phyloP scores from a whole-genome alignment of 163 green algal genomes.

The Scenedesmus sp. region DNA sequence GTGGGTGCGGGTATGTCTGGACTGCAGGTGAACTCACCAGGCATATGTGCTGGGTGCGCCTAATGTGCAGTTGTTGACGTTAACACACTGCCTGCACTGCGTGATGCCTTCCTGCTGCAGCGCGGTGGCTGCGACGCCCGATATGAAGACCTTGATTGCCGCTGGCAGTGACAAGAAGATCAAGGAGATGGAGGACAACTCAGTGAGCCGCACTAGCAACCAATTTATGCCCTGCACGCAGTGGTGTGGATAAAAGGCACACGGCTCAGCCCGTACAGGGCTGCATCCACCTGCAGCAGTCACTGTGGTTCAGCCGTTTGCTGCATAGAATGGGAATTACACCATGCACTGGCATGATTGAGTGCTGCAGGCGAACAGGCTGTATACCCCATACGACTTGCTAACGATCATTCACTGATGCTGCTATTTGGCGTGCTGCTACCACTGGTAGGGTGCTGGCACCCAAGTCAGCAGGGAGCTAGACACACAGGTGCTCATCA shows the following conservation, averaged over 20 bases:
- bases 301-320: no score
- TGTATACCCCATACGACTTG: neutral
- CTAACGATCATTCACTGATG: neutral
- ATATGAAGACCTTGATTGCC: slow-evolving; percentile 78
- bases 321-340: no score
- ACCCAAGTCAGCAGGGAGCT: slow-evolving; percentile 83
- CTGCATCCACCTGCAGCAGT: no score
- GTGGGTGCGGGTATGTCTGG: neutral
- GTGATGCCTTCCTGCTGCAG: slow-evolving; percentile 62
- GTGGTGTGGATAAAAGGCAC: no score
- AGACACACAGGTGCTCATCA: slow-evolving; percentile 70
- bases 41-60: neutral
- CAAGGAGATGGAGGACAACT: slow-evolving; percentile 87
- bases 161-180: slow-evolving; percentile 86
- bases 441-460: slow-evolving; percentile 59
- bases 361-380: neutral
- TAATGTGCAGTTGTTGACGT: neutral
- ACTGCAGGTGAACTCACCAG: neutral
- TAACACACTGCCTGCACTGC: neutral
- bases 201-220: slow-evolving; percentile 27
- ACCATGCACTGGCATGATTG: no score
- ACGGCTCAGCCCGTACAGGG: no score
- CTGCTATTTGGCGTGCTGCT: neutral
- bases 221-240: neutral
- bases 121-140: slow-evolving; percentile 79